Base-by-base conservation (phyloP, 176 grass and related monocot genomes). In the Stipa capillata region DNA sequence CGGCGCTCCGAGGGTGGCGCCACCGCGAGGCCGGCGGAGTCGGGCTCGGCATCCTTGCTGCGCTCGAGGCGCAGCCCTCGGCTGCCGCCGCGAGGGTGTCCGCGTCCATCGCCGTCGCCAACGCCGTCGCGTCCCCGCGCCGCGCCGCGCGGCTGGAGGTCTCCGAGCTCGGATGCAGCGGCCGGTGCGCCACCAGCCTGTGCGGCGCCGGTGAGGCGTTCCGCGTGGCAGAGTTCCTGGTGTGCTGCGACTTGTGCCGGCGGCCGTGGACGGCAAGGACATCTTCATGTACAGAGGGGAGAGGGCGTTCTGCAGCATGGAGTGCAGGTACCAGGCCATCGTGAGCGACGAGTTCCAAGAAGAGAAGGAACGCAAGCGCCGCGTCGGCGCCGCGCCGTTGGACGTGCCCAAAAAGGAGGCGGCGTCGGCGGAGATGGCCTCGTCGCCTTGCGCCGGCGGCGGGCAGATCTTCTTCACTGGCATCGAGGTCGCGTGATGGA, bases 251-350 rank as follows among this genome's bases (percentile, higher is more conserved):
- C 73, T 49, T 93, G 41, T 97, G 93, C 65, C 29, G 83, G 41
- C 89, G 89, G 72, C 12, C 78, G 45, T 97, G 6, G 88, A 97
- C 39, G 93, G 93, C 16, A 89, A 87, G 73, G 93, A 97, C 77
- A 91, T 97, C 42, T 97, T 87, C 83, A 97, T 97, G 79, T 97
- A 97, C 72, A 87, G 85, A 72, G 93, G 93, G 16, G 93, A 97
- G 80, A 90, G 89, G 59, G 93, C 90, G 20, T 97, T 97, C 65
- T 97, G 93, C 74, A 97, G 93, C 83, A 89, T 82, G 79, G 93
- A 97, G 83, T 97, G 93, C 76, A 70, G 93, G 54, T 91, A 86
- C 93, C 61, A 86, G 52, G 83, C 91, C 67, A 97, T 97, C 25
- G 74, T 86, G 10, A 83, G 44, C 74, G 90, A 97, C 24, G 93